Percentiles rank a stretch among this genome's conserved stretches.
phyloP scores from a whole-genome alignment of 306 rosid species.

The Acacia crassicarpa region DNA sequence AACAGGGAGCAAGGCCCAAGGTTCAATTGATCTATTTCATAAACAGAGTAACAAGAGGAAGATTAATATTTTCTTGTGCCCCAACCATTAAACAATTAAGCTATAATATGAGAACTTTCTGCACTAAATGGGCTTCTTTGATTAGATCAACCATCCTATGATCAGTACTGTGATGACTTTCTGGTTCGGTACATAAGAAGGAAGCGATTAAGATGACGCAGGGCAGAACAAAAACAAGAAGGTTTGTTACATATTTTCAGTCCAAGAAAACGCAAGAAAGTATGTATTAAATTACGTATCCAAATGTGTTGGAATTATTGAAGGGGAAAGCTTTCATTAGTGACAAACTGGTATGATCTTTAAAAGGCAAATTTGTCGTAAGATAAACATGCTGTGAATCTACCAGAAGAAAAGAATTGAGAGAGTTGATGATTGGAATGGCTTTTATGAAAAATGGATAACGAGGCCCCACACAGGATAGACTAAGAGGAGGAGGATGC shows the following conservation, averaged over 20 bases:
- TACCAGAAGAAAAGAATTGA: too few relatives aligned
- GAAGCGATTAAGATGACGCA: not conserved
- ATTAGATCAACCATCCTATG: not conserved
- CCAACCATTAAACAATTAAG: not conserved
- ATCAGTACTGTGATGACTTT: not conserved
- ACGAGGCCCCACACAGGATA: slow-evolving; percentile 50
- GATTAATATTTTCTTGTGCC: not conserved
- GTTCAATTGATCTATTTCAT: not conserved
- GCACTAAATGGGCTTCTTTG: not conserved
- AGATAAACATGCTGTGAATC: not conserved
- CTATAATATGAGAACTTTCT: not conserved
- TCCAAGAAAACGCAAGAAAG: not conserved
- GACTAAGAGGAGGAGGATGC: slow-evolving; percentile 56
- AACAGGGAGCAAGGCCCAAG: too few relatives aligned
- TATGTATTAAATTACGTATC: too few relatives aligned
- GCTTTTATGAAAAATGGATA: slow-evolving; percentile 41
- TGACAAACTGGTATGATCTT: not conserved
- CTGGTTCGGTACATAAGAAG: not conserved
- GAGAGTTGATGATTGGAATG: not conserved
- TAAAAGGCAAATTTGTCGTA: not conserved
- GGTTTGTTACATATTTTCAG: too few relatives aligned
- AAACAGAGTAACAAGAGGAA: not conserved
- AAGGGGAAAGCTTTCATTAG: not conserved
- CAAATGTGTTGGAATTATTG: not conserved
- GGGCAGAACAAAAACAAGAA: not conserved